phyloP scores from a whole-genome alignment of 352 stramenopile genomes.

The Phytopythium litorale region DNA sequence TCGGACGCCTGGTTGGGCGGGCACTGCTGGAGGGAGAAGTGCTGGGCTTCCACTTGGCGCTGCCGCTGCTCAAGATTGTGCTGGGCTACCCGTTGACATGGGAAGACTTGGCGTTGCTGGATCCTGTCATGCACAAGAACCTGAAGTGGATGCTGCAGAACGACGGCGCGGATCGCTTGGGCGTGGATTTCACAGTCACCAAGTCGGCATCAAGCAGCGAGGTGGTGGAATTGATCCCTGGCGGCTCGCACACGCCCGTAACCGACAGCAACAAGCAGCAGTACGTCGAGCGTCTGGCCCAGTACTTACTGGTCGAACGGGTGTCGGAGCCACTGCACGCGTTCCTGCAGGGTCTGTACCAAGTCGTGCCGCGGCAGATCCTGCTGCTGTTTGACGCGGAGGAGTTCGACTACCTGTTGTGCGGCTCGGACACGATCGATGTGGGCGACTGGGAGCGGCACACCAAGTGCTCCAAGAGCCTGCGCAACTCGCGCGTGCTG shows the following conservation, averaged over 20 bases:
- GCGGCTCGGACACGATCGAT: conserved; percentile 91
- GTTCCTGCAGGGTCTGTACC: conserved; percentile 92
- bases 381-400: conserved; percentile 94
- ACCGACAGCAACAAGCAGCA: conserved; percentile 90
- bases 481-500: conserved; percentile 22
- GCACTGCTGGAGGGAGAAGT: conserved; percentile 85
- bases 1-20: conserved; percentile 41
- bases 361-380: conserved; percentile 89
- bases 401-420: conserved; percentile 94
- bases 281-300: conserved; percentile 84
- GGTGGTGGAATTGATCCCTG: conserved; percentile 38
- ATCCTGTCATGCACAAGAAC: conserved; percentile 42
- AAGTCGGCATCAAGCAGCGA: conserved; percentile 9
- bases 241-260: conserved; percentile 56
- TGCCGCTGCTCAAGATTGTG: conserved; percentile 45
- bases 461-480: conserved; percentile 47
- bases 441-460: conserved; percentile 93
- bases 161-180: conserved; percentile 29
- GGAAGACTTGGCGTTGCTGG: conserved; percentile 35
- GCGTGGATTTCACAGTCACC: conserved; percentile 35
- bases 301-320: conserved; percentile 89
- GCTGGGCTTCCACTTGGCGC: conserved; percentile 87
- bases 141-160: conserved; percentile 46
- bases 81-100: conserved; percentile 36
- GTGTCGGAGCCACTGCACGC: conserved; percentile 69